Conservation (phyloP, 1,139 yeast species). For the Taphrina populina region DNA sequence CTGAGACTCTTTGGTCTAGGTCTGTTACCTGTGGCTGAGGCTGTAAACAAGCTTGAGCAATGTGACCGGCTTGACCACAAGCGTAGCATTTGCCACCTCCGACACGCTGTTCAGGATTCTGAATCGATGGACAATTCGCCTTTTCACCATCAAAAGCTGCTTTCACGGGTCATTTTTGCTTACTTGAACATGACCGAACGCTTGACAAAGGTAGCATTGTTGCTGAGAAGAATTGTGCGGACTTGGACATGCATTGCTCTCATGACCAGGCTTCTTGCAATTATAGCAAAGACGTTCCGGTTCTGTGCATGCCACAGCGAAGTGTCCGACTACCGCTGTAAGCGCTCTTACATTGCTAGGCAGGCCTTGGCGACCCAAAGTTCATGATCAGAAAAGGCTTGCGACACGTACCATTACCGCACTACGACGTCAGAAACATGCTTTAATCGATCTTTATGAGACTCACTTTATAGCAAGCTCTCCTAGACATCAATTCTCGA, state of each 20-base stretch:
- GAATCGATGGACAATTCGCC: conserved; percentile 56
- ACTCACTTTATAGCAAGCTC: conserved; percentile 21
- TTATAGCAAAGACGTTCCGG: conserved; percentile 86
- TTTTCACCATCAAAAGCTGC: background rate
- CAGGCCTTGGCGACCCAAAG: background rate
- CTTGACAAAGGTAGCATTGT: conserved; percentile 81
- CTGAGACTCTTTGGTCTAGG: too few relatives aligned
- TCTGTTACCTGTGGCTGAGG: background rate
- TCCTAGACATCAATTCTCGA: conserved; percentile 5
- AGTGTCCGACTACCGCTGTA: conserved; percentile 60
- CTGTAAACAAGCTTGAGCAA: background rate
- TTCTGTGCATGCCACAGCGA: conserved; percentile 83
- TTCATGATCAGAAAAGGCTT: too few relatives aligned
- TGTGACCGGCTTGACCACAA: conserved; percentile 73
- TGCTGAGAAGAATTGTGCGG: conserved; percentile 75
- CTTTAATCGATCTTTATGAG: background rate
- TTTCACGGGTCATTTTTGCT: background rate
- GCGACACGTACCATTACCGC: conserved; percentile 15
- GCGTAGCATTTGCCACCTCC: conserved; percentile 43
- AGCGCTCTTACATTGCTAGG: background rate
- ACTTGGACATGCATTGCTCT: conserved; percentile 77
- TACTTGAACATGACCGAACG: conserved; percentile 63
- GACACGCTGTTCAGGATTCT: conserved; percentile 43
- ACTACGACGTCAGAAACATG: background rate
- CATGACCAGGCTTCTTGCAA: conserved; percentile 74